Conservation (phyloP, 768 basidiomycete genomes). For the Dentipellis fragilis region DNA sequence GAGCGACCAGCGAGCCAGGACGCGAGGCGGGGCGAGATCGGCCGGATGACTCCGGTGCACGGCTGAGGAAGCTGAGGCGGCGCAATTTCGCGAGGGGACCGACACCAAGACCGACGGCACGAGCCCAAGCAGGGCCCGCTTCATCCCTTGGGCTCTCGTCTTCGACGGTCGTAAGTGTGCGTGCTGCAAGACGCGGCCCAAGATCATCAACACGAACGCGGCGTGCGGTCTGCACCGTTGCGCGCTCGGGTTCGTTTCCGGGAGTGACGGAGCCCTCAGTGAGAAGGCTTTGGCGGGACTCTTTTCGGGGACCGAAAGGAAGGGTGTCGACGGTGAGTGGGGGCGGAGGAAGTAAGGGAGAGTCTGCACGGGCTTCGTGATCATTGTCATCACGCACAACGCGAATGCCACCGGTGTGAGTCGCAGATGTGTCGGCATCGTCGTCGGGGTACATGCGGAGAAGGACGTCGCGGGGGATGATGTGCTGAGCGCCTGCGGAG, state of each 20-base stretch:
- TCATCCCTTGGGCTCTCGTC: constrained; percentile 4
- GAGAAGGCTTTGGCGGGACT: constrained; percentile 13
- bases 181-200: constrained; percentile 9
- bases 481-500: not conserved
- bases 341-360: constrained; percentile 10
- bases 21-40: not conserved
- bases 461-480: constrained; percentile 9
- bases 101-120: not conserved
- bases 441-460: not conserved
- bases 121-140: constrained; percentile 12
- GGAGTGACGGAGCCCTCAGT: constrained; percentile 22
- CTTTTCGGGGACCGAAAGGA: not conserved
- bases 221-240: constrained; percentile 41
- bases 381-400: constrained; percentile 1
- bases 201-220: constrained; percentile 30
- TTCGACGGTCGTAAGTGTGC: constrained; percentile 6
- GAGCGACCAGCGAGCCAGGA: constrained; percentile 4
- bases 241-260: constrained; percentile 22
- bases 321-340: constrained; percentile 1
- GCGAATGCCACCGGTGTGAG: not conserved
- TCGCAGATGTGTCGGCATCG: not conserved
- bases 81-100: not conserved
- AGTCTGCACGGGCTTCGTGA: constrained; percentile 3
- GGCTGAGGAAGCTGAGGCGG: not conserved
- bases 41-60: not conserved